A percentile compares a stretch with the other conserved stretches of the same genome.
These are phyloP conservation scores for Rubia balearica DNA, from an alignment of 305 asterid species.

Conservation along the genomic window DNA sequence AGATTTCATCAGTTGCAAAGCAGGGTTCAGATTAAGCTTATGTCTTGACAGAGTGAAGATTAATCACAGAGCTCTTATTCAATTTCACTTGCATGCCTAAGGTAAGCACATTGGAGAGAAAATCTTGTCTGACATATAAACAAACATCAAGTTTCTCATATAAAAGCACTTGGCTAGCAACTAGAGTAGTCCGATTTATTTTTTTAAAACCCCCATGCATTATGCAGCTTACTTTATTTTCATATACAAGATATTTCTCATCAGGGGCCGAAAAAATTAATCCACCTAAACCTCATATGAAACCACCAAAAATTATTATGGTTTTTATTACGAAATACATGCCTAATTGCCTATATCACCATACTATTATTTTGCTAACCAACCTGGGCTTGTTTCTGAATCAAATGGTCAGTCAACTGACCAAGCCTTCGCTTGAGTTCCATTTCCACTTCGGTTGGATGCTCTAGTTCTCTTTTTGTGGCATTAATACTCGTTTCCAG, in stretches of 20 bases:
- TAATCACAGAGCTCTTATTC: not conserved
- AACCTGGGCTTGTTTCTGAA: slow-evolving; percentile 97
- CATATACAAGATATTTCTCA: not conserved
- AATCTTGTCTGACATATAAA: not conserved
- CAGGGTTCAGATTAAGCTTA: not conserved
- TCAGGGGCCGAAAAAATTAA: not conserved
- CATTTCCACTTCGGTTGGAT: slow-evolving; percentile 72
- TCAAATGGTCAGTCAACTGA: slow-evolving; percentile 86
- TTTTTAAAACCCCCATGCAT: not conserved
- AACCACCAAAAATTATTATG: not conserved
- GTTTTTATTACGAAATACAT: not conserved
- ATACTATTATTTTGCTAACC: slow-evolving; percentile 6
- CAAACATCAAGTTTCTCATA: not conserved
- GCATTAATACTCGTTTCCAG: slow-evolving; percentile 65
- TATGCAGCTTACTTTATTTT: not conserved
- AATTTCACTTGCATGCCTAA: not conserved
- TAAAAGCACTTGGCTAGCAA: not conserved
- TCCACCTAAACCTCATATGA: not conserved
- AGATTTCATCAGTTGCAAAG: slow-evolving; percentile 11
- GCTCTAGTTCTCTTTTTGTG: slow-evolving; percentile 50
- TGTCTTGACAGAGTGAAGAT: not conserved
- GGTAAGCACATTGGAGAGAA: not conserved
- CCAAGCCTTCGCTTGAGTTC: slow-evolving; percentile 87
- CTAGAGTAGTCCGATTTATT: not conserved
- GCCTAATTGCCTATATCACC: no score